phyloP scores from a whole-genome alignment of 2,329 filamentous ascomycete species.

The Exophiala lecanii-corni region DNA sequence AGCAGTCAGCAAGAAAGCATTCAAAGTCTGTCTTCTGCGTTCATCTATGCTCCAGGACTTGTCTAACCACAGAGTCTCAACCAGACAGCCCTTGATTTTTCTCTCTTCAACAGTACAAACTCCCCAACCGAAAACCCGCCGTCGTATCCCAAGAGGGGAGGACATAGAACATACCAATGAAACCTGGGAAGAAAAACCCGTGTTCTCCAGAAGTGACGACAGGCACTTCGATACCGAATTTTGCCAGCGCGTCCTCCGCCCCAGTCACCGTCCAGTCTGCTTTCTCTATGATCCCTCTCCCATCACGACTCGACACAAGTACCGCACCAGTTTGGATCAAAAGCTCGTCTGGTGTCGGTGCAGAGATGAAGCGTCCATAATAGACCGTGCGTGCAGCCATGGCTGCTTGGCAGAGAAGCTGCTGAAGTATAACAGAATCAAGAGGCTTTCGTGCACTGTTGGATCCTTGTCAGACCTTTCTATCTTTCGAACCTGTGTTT shows the following conservation, averaged over 20 bases:
- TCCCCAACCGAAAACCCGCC: no score
- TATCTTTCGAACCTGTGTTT: no score
- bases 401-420: no score
- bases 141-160: no score
- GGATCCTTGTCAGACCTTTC: no score
- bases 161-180: constrained; percentile 42
- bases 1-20: neutral
- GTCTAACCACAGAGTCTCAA: no score
- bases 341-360: constrained; percentile 21
- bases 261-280: constrained; percentile 22
- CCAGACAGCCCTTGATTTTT: no score
- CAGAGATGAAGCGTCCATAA: constrained; percentile 25
- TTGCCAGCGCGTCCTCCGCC: constrained; percentile 17
- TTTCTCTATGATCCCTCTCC: constrained; percentile 23
- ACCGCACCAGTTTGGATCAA: constrained; percentile 24
- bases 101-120: no score
- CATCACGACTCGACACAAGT: constrained; percentile 22
- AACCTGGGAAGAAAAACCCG: constrained; percentile 36
- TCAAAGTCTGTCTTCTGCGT: neutral
- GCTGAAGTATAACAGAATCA: no score
- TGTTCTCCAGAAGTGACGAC: constrained; percentile 16
- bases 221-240: constrained; percentile 19
- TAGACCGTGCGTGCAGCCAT: constrained; percentile 21
- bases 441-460: no score
- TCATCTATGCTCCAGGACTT: neutral